Conservation (phyloP, 2,329 filamentous ascomycete species). For the Mollisiaceae sp. region DNA sequence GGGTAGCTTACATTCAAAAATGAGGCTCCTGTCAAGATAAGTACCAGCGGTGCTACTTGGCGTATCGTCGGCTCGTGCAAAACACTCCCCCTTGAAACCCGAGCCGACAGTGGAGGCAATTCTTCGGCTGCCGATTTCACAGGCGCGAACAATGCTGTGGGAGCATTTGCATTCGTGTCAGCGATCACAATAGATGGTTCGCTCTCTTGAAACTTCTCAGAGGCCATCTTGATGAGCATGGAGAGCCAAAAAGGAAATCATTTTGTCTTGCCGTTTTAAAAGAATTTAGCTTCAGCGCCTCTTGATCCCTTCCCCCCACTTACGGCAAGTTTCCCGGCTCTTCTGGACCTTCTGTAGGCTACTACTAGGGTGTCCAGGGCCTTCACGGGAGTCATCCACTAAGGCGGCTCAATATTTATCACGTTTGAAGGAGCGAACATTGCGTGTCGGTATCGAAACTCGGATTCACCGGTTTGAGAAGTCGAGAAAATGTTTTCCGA, state of each 20-base stretch:
- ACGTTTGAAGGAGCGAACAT: neutral
- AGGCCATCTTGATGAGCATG: neutral
- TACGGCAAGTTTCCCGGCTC: neutral
- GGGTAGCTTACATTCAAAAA: conserved; percentile 35
- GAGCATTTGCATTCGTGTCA: neutral
- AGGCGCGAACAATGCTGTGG: neutral
- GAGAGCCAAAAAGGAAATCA: neutral
- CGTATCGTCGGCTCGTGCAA: conserved; percentile 34
- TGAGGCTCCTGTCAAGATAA: conserved; percentile 36
- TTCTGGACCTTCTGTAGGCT: neutral
- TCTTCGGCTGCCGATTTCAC: conserved; percentile 15
- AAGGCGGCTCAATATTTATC: neutral
- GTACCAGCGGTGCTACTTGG: conserved; percentile 36
- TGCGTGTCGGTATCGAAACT: neutral
- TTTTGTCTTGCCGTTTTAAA: neutral
- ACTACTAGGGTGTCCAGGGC: too few relatives aligned
- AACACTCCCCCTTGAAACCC: conserved; percentile 17
- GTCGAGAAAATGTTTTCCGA: neutral
- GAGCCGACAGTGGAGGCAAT: conserved; percentile 14
- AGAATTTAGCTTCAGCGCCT: neutral
- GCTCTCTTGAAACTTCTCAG: conserved; percentile 5
- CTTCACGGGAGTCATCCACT: neutral
- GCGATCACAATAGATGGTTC: neutral
- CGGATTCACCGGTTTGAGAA: too few relatives aligned
- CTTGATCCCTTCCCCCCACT: conserved; percentile 2